Evolutionary conservation across 179 eudicot genomes (phyloP).

Genomic region (Vitellaria paradoxa): DNA sequence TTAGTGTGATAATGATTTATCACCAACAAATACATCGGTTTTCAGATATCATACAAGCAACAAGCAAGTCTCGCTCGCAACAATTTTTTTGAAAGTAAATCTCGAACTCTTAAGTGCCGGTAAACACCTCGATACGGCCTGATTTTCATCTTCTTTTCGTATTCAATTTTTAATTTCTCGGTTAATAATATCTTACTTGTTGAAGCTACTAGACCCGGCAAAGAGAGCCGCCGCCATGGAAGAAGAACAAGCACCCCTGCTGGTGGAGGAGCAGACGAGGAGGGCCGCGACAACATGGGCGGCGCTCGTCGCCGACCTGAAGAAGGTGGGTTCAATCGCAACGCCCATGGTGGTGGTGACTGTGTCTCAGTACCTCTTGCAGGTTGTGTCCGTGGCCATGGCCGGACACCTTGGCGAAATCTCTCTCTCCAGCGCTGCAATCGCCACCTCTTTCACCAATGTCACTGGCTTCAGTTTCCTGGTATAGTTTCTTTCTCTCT

Average conservation of each 20-base stretch:
- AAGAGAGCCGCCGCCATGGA: constrained; percentile 19
- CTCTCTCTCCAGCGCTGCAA: constrained; percentile 47
- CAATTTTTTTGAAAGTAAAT: too few relatives aligned
- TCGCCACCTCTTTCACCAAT: constrained; percentile 43
- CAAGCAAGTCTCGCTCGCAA: too few relatives aligned
- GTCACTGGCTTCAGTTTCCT: constrained; percentile 52
- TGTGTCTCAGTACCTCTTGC: constrained; percentile 34
- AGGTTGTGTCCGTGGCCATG: constrained; percentile 40
- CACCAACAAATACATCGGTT: too few relatives aligned
- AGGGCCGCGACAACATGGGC: constrained; percentile 8
- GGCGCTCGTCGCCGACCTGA: constrained; percentile 30
- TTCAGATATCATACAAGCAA: too few relatives aligned
- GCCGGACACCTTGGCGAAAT: constrained; percentile 59
- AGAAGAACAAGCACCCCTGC: constrained; percentile 21
- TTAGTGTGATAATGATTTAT: too few relatives aligned
- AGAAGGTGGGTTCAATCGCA: constrained; percentile 35
- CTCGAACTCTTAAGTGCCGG: too few relatives aligned
- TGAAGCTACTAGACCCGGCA: neutral
- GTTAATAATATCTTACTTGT: neutral
- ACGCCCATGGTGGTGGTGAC: constrained; percentile 52
- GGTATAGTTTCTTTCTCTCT: constrained; percentile 18
- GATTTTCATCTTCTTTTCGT: too few relatives aligned
- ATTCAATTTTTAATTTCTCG: too few relatives aligned
- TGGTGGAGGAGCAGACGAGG: neutral
- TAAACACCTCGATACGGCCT: too few relatives aligned